Percentiles rank a stretch among this genome's conserved stretches.
Conservation (phyloP, 1,284 basidiomycete genomes). For the Peniophora sp. region DNA sequence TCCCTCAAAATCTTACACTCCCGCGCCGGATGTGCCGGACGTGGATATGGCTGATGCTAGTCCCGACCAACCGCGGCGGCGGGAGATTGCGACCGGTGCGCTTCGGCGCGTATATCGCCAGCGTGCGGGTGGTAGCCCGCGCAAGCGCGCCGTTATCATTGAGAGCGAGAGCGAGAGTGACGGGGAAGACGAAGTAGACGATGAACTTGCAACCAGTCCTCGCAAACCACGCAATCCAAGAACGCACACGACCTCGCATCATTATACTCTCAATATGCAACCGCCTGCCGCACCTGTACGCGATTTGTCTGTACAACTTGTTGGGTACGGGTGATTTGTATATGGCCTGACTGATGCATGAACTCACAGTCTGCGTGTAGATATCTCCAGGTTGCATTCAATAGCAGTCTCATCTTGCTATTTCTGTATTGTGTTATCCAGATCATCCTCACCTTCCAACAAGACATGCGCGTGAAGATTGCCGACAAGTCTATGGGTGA, state of each 20-base stretch:
- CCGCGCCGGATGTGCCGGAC: constrained; percentile 47
- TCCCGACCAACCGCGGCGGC: constrained; percentile 28
- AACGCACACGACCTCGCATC: constrained; percentile 59
- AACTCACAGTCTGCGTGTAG: constrained; percentile 31
- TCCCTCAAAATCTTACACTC: constrained; percentile 50
- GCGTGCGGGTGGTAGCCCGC: constrained; percentile 36
- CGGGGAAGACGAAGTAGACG: constrained; percentile 25
- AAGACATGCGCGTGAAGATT: constrained; percentile 86
- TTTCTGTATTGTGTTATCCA: constrained; percentile 82
- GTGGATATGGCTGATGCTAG: constrained; percentile 67
- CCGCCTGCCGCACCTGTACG: constrained; percentile 49
- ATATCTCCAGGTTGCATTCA: constrained; percentile 93
- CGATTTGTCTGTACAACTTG: constrained; percentile 67
- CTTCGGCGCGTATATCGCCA: constrained; percentile 50
- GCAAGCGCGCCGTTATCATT: constrained; percentile 10
- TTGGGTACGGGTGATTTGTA: constrained; percentile 19
- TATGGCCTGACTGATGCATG: neutral
- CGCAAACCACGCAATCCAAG: constrained; percentile 20
- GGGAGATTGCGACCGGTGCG: constrained; percentile 56
- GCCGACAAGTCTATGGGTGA: constrained; percentile 84
- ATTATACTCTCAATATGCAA: constrained; percentile 75
- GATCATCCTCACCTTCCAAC: constrained; percentile 84
- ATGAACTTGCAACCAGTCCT: constrained; percentile 17
- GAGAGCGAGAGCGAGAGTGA: constrained; percentile 23
- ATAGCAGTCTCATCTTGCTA: constrained; percentile 77